Base-by-base conservation (phyloP, 2,329 filamentous ascomycete species). In the Drechmeria coniospora region DNA sequence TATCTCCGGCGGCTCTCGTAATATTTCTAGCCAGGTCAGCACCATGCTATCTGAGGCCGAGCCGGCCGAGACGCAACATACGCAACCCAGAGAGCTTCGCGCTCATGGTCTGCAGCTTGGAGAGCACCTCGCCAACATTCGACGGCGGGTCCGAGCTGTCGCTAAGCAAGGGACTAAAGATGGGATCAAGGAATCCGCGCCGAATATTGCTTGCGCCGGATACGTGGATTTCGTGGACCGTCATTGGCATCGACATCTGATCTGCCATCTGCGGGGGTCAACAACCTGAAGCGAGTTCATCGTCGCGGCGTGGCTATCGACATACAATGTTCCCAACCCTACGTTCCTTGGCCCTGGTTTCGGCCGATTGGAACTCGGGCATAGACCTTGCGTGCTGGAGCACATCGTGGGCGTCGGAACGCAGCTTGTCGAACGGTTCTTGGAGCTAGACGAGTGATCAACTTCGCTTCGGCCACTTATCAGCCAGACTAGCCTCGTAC, bases 161-260 rank as follows among this genome's bases (percentile, higher is more conserved):
- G 43, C 70, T 72, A 27, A 95, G 61, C 7, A 94, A 54, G 6
- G 87, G 84, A 31, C 74, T 59, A 52, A 95, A 74, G 32, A 94
- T 63, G 20, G 74, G 73, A 49, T 92, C 70, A 30, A 98, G 73
- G 52, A 98, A 94, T 36, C 68, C 65, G 42, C 70, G 69, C 37
- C 90, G 73, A n/a, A 87, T 93, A 47, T 90, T 75, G 34, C 68
- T 67, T 24, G 82, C 83, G 47, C 84, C 80, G 35, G 92, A 71
- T 34, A 98, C 65, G 42, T 79, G 74, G 47, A 98, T 70, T 24
- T 82, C 80, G 42, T 81, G 81, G 49, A 98, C 77, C 10, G 83
- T 82, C 43, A 90, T 81, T 22, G 90, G 87, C 32, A 90, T 71
- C 23, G 81, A 81, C 39, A 79, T 77, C 51, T 95, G 92, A 54